Base-by-base conservation (phyloP, 495 filamentous ascomycete species). In the Penicillium psychrofluorescens region DNA sequence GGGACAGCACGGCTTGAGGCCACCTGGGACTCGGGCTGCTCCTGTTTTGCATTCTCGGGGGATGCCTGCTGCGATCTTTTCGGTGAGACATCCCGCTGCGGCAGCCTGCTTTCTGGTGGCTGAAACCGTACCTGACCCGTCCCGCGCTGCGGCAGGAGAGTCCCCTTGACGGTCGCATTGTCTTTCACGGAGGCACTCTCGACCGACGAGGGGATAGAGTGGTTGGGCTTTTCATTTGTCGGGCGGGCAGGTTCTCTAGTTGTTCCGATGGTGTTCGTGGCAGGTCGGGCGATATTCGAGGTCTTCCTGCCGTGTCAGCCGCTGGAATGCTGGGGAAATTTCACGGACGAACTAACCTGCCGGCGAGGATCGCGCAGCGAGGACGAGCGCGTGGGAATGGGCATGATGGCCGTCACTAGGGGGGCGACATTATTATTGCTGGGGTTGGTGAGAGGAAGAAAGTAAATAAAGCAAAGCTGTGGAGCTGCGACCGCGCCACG, bases 371-470 rank as follows among this genome's bases (percentile, higher is more conserved):
- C 64, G 34, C 64, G 64, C 43, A 62, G 51, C 28, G 62, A 64
- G 28, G 50, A 38, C 14, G 64, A 63, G 15, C 68, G 66, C 32
- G 64, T 72, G 15, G 68, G 68, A 41, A 68, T 67, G 31, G 64
- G 68, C 68, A 72, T 71, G 42, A 9, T 58, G 35, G 40, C 49
- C 9, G 39, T 35, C 36, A 44, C 45, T 6, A 42, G 32, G 22
- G 15, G 8, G 11, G 12, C 11, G 2, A 41, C 15, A 14, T 31
- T 15, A 22, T 22, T 22, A 22, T 22, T 22, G 22, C 22, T 22
- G 22, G 22, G 3, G 22, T 22, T 22, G 22, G 22, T 3, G 22
- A 22, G 4, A 22, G 22, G 22, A 22, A 22, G 22, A 22, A 22
- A 22, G 22, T 22, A 22, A 22, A 22, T 22, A 22, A 22, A 22